Evolutionary conservation across 352 stramenopile species (phyloP).

Genomic region (Globisporangium spiculum): DNA sequence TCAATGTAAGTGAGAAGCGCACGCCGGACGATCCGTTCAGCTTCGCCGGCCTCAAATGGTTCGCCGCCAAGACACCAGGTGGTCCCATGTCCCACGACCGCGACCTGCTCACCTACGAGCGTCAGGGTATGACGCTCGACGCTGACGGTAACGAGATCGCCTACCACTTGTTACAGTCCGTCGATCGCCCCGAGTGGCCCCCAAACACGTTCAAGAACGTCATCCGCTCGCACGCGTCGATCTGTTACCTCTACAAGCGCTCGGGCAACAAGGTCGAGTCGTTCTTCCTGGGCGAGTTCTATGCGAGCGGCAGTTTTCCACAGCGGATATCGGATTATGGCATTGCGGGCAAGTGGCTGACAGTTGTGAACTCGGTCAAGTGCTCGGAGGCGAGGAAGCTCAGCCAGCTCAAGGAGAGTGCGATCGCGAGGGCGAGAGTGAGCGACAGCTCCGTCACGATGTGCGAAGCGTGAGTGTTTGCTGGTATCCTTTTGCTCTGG

Average conservation of each 20-base stretch:
- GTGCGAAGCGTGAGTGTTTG: neutral
- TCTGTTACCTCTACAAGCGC: slow-evolving; percentile 37
- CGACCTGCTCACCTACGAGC: slow-evolving; percentile 50
- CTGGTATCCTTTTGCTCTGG: neutral
- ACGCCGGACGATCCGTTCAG: slow-evolving; percentile 29
- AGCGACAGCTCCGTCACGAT: neutral
- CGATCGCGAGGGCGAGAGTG: neutral
- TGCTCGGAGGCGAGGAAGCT: slow-evolving; percentile 20
- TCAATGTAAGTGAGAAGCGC: slow-evolving; percentile 30
- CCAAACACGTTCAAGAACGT: slow-evolving; percentile 27
- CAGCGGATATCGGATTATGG: slow-evolving; percentile 33
- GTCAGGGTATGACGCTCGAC: slow-evolving; percentile 35
- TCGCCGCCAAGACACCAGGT: slow-evolving; percentile 27
- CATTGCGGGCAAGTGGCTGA: slow-evolving; percentile 34
- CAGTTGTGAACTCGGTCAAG: slow-evolving; percentile 27
- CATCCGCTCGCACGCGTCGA: slow-evolving; percentile 23
- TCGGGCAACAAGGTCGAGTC: slow-evolving; percentile 19
- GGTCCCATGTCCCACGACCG: slow-evolving; percentile 31
- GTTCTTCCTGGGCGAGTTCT: slow-evolving; percentile 36
- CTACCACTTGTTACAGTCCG: slow-evolving; percentile 44
- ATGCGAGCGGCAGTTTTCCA: slow-evolving; percentile 27
- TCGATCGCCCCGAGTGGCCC: slow-evolving; percentile 30
- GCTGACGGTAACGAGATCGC: slow-evolving; percentile 32
- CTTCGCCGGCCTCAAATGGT: slow-evolving; percentile 47
- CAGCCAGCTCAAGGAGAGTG: slow-evolving; percentile 13